Evolutionary conservation across 208 protist genomes (phyloP), one percentile per base, ranked within the genome.

Genomic region (Wallacemonas rigidus): DNA sequence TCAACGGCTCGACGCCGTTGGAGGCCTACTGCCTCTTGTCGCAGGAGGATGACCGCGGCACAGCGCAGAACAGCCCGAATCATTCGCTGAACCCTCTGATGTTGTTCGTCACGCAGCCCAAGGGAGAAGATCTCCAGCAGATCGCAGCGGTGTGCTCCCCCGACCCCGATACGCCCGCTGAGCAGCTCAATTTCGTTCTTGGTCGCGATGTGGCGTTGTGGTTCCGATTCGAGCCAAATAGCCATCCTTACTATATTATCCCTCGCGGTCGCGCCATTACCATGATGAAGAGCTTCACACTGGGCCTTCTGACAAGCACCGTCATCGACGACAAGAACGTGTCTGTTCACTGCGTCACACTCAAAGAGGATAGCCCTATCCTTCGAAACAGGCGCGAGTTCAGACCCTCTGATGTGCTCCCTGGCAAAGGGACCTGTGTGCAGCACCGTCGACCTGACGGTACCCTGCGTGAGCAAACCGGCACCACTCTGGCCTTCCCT

Each of bases 31-130:
- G 81, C 41, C 63, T 79, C 12, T 73, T 92, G 15, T 83, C 83
- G 17, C 87, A 92, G 75, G 81, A 87, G 63, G 86, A 91, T 56
- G 81, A 88, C 61, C 82, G 86, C n/a, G 83, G 86, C 6, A 48
- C 81, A 44, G 26, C 72, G 2, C 45, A 72, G n/a, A 55, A 70
- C 35, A 45, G 76, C 40, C 78, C 77, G 15, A 81, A 85, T 26
- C 64, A 72, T n/a, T 56, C 48, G 1, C 71, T 82, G 11, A 55
- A 54, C 7, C 78, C 87, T 3, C 72, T 91, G 1, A 85, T 89
- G 83, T 50, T 88, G 11, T 74, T 67, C 67, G 75, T 89, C 38
- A 73, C 58, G 40, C 35, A 68, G 39, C 26, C 8, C 44, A 50
- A 44, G 56, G 26, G 26, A 11, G 47, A 67, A 57, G 50, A 67